Evolutionary conservation across 2,329 filamentous ascomycete species (phyloP), one percentile per base, ranked within the genome.

Genomic region (Leptographium galeiforme): DNA sequence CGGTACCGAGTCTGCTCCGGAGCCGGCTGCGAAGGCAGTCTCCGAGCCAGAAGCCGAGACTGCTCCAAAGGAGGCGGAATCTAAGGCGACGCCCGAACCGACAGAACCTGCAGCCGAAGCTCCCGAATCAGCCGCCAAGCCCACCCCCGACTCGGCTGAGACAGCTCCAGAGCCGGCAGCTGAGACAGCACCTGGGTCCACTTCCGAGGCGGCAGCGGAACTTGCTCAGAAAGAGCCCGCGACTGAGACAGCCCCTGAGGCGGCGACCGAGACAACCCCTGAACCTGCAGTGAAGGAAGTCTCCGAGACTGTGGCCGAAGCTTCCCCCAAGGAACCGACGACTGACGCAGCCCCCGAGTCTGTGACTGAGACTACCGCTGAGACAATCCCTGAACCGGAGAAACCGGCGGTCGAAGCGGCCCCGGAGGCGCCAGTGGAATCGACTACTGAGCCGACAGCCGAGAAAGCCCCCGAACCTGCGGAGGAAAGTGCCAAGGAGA

Each of bases 251-350:
- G 51, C 49, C n/a, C 45, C 56, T 39, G 59, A 53, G 12, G 19
- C 54, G 14, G 12, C 52, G 1, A 38, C 43, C 12, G 57, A 56
- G 44, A 30, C 44, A 8, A 56, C 57, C 34, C 18, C 48, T 45
- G 51, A 48, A 5, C 34, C 38, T 3, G 8, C n/a, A 13, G 40
- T 43, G 16, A 53, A 57, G 18, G 56, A 59, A 51, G 54, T 56
- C 25, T 40, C 50, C 11, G 53, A 55, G 45, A 54, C 55, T 12
- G 48, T 36, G 33, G 19, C 7, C 2, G 44, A 53, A 45, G 25
- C 39, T 1, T 53, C 51, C 33, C 40, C 44, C 25, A 5, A 25
- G 18, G 56, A 54, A 33, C 30, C 32, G 7, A 53, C 57, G 14
- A 33, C 11, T 2, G 50, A 54, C 8, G 14, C 30, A 7, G 54